phyloP scores from a whole-genome alignment of 345 rosid species.

The Bruguiera parviflora region DNA sequence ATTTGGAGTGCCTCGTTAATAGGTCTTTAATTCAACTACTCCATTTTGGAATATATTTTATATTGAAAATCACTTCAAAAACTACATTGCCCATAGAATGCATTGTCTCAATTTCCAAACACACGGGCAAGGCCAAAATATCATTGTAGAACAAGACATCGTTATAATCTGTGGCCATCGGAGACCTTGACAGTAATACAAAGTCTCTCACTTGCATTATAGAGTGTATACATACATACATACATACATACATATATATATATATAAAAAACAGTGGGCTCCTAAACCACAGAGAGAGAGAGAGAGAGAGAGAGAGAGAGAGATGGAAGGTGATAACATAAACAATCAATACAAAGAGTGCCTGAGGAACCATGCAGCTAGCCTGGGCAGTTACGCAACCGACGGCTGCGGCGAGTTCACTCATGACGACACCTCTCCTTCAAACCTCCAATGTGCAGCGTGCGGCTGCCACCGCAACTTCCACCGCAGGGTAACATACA shows the following conservation, averaged over 20 bases:
- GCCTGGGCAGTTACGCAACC: conserved; percentile 70
- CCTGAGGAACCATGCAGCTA: conserved; percentile 87
- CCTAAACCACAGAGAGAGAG: background rate
- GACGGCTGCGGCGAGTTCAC: conserved; percentile 90
- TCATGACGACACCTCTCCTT: conserved; percentile 25
- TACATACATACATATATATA: background rate
- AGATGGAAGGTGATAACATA: conserved; percentile 12
- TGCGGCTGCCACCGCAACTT: conserved; percentile 97
- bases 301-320: conserved; percentile 7
- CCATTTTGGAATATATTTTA: no score
- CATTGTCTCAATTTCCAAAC: no score
- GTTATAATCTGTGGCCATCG: no score
- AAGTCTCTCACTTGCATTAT: background rate
- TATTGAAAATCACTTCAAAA: no score
- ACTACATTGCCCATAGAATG: no score
- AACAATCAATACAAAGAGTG: conserved; percentile 58
- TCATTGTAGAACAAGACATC: no score
- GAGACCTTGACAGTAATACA: background rate
- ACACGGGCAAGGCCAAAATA: no score
- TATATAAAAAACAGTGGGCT: background rate
- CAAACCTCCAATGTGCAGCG: conserved; percentile 64
- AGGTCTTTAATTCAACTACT: no score
- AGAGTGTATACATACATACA: background rate
- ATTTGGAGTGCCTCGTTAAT: no score
- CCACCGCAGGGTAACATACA: conserved; percentile 55